Conservation (phyloP, 768 basidiomycete genomes). For the Pulveroboletus ravenelii region DNA sequence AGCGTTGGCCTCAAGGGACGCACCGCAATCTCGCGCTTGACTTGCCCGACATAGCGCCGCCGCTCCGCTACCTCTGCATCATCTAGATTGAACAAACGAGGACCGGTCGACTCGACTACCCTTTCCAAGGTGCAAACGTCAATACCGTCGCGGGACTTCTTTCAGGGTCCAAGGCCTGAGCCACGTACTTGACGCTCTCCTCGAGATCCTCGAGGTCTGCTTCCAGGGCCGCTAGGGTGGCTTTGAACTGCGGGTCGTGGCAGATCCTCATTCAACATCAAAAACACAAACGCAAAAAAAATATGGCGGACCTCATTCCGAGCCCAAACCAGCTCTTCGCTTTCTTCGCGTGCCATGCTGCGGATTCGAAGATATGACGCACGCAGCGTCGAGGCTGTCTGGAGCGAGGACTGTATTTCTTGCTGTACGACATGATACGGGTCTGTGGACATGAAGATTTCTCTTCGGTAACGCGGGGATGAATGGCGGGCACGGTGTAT, state of each 20-base stretch:
- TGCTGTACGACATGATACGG: constrained; percentile 85
- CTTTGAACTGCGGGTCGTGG: constrained; percentile 51
- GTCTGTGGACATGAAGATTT: constrained; percentile 58
- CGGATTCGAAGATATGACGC: constrained; percentile 77
- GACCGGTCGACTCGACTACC: constrained; percentile 83
- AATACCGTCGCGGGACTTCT: not conserved
- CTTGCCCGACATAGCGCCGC: constrained; percentile 69
- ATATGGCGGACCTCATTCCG: constrained; percentile 57
- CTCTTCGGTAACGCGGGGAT: not conserved
- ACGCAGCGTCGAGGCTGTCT: constrained; percentile 63
- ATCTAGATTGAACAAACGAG: constrained; percentile 78
- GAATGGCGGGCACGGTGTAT: not conserved
- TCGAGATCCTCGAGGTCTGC: constrained; percentile 92
- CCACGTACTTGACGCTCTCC: constrained; percentile 76
- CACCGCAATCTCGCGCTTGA: constrained; percentile 78
- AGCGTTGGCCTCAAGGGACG: constrained; percentile 18
- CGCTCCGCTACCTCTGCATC: constrained; percentile 72
- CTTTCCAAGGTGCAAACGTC: constrained; percentile 35
- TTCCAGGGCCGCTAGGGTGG: constrained; percentile 71
- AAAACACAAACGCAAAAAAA: not conserved
- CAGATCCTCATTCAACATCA: not conserved
- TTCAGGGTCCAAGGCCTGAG: not conserved
- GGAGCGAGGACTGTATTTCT: constrained; percentile 74
- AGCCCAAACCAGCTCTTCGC: constrained; percentile 78
- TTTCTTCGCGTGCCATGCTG: constrained; percentile 66